Percentiles rank a stretch among this genome's conserved stretches.
These are phyloP conservation scores for Brassica balearica DNA, from an alignment of 441 rosid genomes.

Conservation along the genomic window DNA sequence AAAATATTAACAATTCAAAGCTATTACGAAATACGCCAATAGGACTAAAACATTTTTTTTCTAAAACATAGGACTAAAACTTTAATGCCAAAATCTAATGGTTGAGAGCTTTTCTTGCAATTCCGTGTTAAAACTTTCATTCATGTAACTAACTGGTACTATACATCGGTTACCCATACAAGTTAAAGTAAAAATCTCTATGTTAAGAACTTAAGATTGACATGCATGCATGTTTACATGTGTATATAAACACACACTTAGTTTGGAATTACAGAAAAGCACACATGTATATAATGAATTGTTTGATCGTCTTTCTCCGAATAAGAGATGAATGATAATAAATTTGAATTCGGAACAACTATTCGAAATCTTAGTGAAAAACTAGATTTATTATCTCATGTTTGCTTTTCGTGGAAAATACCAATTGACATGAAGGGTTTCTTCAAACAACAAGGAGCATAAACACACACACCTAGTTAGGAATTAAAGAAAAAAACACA, in stretches of 20 bases:
- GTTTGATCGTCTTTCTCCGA: no score
- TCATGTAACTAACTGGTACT: not conserved
- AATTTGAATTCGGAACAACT: no score
- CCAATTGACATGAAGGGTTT: no score
- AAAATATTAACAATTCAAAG: not conserved
- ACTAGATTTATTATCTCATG: no score
- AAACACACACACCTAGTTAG: not conserved
- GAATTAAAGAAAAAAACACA: not conserved
- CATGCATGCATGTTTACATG: not conserved
- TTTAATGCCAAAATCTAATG: not conserved
- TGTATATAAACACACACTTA: not conserved
- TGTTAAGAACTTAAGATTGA: not conserved
- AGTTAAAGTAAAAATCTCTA: not conserved
- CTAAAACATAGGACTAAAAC: not conserved
- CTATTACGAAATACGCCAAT: no score
- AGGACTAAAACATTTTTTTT: no score
- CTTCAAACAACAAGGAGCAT: no score
- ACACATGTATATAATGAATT: no score
- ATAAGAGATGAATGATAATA: no score
- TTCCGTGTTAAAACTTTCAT: not conserved
- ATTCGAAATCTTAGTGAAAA: no score
- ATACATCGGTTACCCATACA: not conserved
- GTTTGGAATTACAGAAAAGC: no score
- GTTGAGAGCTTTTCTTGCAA: not conserved
- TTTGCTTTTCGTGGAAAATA: no score